These are phyloP conservation scores for Cyclocybe aegerita DNA, from an alignment of 768 basidiomycete genomes.

Conservation along the genomic window DNA sequence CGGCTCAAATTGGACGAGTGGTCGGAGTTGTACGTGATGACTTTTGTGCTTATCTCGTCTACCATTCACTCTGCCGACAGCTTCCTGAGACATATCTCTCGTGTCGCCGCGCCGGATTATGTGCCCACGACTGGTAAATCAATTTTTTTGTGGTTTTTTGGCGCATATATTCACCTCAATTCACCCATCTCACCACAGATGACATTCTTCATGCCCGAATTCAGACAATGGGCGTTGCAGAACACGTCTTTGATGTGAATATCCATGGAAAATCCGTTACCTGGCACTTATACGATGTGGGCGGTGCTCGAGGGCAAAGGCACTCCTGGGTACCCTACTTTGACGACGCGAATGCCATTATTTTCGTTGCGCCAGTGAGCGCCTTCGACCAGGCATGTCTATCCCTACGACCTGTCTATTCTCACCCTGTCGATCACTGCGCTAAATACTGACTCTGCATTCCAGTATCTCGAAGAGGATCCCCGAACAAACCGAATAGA, in stretches of 20 bases:
- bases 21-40: constrained; percentile 75
- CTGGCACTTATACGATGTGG: constrained; percentile 74
- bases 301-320: constrained; percentile 69
- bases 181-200: constrained; percentile 43
- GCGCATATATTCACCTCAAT: constrained; percentile 33
- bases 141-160: constrained; percentile 1
- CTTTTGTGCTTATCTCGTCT: constrained; percentile 3
- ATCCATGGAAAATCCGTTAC: constrained; percentile 76
- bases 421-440: not conserved
- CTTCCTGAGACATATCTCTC: constrained; percentile 72
- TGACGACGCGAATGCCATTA: constrained; percentile 77
- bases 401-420: not conserved
- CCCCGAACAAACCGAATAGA: constrained; percentile 83
- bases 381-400: constrained; percentile 70
- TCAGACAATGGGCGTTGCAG: constrained; percentile 86
- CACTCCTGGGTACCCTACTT: constrained; percentile 81
- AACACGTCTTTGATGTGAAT: constrained; percentile 80
- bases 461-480: constrained; percentile 84
- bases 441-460: constrained; percentile 4
- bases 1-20: constrained; percentile 82
- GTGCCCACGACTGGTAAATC: constrained; percentile 69
- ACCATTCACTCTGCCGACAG: constrained; percentile 35
- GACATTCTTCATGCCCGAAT: constrained; percentile 89
- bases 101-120: constrained; percentile 69
- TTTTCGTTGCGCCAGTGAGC: constrained; percentile 77